phyloP scores from a whole-genome alignment of 129 eudicot genomes.

The Flaveria robusta region DNA sequence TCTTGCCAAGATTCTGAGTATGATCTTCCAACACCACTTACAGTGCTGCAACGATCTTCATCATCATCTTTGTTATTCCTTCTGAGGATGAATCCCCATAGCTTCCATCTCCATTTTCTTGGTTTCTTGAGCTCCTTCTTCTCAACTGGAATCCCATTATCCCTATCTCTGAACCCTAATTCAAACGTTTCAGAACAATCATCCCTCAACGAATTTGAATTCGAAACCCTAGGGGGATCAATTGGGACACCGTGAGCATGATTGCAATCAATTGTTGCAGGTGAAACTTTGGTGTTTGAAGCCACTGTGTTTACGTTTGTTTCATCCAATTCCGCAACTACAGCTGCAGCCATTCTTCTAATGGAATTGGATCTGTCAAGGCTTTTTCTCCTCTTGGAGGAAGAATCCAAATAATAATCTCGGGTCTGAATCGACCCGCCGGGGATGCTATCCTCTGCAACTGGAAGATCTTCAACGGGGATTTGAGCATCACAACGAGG shows the following conservation, averaged over 20 bases:
- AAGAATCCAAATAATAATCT: slow-evolving; percentile 84
- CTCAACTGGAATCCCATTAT: slow-evolving; percentile 41
- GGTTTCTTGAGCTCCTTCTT: slow-evolving; percentile 51
- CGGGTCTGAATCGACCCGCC: slow-evolving; percentile 83
- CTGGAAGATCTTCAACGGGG: slow-evolving; percentile 50
- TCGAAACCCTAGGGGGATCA: slow-evolving; percentile 47
- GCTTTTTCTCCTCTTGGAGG: slow-evolving; percentile 78
- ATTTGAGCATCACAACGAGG: slow-evolving; percentile 63
- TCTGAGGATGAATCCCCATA: slow-evolving; percentile 78
- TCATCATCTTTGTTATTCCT: slow-evolving; percentile 55
- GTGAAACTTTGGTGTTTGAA: slow-evolving; percentile 59
- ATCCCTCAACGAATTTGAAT: slow-evolving; percentile 66
- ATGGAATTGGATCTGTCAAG: slow-evolving; percentile 85
- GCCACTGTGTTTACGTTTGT: slow-evolving; percentile 37
- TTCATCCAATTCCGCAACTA: slow-evolving; percentile 80
- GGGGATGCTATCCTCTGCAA: slow-evolving; percentile 53
- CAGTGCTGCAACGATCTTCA: slow-evolving; percentile 57
- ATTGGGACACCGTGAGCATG: slow-evolving; percentile 34
- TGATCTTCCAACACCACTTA: slow-evolving; percentile 82
- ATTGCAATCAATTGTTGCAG: slow-evolving; percentile 50
- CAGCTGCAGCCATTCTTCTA: slow-evolving; percentile 77
- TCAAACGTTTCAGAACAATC: slow-evolving; percentile 77
- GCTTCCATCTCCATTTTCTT: slow-evolving; percentile 61
- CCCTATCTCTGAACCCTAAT: slow-evolving; percentile 51
- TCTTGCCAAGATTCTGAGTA: slow-evolving; percentile 88